Conservation (phyloP, 2,329 filamentous ascomycete genomes). For the Didymella arachidicola region DNA sequence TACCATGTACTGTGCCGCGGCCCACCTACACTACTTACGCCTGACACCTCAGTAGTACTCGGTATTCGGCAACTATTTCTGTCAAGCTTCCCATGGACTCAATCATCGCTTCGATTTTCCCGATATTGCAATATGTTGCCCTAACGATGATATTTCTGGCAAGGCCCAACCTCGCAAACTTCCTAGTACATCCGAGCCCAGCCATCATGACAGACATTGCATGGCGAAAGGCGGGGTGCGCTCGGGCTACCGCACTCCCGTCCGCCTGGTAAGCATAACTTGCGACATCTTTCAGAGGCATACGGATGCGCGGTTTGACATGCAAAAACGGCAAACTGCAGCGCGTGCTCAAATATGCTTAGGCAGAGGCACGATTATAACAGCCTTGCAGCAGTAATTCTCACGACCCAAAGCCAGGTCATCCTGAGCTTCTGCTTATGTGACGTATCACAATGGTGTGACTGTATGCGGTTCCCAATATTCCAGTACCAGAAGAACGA, state of each 20-base stretch:
- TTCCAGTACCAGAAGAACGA: not conserved
- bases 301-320: not conserved
- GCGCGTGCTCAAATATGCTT: not conserved
- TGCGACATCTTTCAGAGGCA: not conserved
- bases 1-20: not conserved
- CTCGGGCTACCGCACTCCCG: conserved; percentile 18
- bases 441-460: not conserved
- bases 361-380: not conserved
- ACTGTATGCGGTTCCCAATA: conserved; percentile 7
- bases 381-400: conserved; percentile 11
- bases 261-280: conserved; percentile 18
- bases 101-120: not conserved
- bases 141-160: not conserved
- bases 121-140: conserved; percentile 8
- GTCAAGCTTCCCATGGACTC: not conserved
- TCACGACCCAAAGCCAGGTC: conserved; percentile 4
- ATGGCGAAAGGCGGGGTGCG: conserved; percentile 19
- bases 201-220: not conserved
- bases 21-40: no score
- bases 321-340: not conserved
- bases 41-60: not conserved
- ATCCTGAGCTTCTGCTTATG: conserved; percentile 9
- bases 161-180: conserved; percentile 1
- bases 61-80: conserved; percentile 11
- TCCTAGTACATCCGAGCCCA: not conserved